Evolutionary conservation across 2,329 filamentous ascomycete genomes (phyloP), one percentile per base, ranked within the genome.

Genomic region (Penicillium corylophilum): DNA sequence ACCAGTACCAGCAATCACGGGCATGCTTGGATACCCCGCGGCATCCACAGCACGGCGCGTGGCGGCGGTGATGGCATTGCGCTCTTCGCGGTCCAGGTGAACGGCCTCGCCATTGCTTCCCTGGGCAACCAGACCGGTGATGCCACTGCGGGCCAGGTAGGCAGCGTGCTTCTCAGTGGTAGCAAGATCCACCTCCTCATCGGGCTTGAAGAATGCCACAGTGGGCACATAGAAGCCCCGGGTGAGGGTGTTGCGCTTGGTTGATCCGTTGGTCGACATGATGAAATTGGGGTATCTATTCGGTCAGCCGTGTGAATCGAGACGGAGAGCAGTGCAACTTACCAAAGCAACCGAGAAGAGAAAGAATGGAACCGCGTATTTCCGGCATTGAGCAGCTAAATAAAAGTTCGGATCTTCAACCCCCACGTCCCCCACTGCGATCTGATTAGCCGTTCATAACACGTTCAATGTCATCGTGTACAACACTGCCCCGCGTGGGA

Each of bases 61-160:
- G 29, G 85, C 83, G 45, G 76, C 75, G 6, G 87, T 91, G 62
- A 93, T 83, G 46, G 82, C 74, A 43, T 81, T 80, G 53, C 88
- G 83, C 73, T 93, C 89, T 22, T 80, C 76, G 62, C 86, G 85
- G 39, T 85, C 84, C 29, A 93, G 79, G 65, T 91, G 88, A 12
- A 91, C 88, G 7, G 89, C 88, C 75, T 94, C 89, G 63, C 89
- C 89, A 66, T 93, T 93, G 66, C 86, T 90, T 42, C 89, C 89
- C 69, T 91, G 88, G 10, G 86, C 89, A 44, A 88, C 86, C 42
- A 93, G 79, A 18, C 88, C 88, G 15, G 85, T 81, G 38, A 92
- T 82, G 57, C 89, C 89, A 24, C 86, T 82, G 50, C 80, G 70
- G 42, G 87, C 88, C n/a, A 93, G 82, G 62, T 85, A 83, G 46